Evolutionary conservation across 176 grass and related monocot species (phyloP), one percentile per base, ranked within the genome.

Genomic region (Cocos nucifera): DNA sequence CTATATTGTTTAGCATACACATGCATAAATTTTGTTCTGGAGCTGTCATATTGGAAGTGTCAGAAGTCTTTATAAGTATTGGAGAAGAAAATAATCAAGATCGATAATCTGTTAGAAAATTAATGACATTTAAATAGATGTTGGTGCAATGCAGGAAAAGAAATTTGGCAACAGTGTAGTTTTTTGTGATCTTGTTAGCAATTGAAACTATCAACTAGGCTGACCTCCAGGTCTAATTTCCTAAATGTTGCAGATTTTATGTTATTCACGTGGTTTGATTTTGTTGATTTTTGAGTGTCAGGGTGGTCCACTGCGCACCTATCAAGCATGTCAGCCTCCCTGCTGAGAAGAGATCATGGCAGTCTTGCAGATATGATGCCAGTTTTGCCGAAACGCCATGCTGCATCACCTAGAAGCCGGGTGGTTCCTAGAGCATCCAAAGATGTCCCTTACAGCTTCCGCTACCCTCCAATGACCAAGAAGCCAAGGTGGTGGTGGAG

Each of bases 401-500:
- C 19, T 55, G 50, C 51, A 63, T 19, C 2, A 1, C 27, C 51
- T 30, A 63, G 19, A 55, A 54, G 19, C 15, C 19, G 51, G 16
- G 19, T 63, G 28, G 19, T 63, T 49, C 50, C 70, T 54, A 73
- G 70, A 24, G 70, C 70, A 63, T 48, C 70, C 0, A 63, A 73
- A 16, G 70, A 73, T 49, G 59, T 73, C 49, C 59, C 70, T 17
- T 90, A 44, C 2, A 44, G 72, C 75, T 62, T 76, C 60, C 57
- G 69, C 54, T 73, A 27, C 10, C 18, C 8, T 62, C 58, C 73
- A 63, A 77, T 77, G 74, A 69, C 56, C 8, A 77, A 61, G 48
- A 66, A 69, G 57, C 64, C 74, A 15, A 66, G 17, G 25, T 77
- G 74, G 74, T 77, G 74, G 63, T 77, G 74, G 74, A 66, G 63